These are phyloP conservation scores for Artemisia tridentata DNA, from an alignment of 129 eudicot genomes.

Conservation along the genomic window DNA sequence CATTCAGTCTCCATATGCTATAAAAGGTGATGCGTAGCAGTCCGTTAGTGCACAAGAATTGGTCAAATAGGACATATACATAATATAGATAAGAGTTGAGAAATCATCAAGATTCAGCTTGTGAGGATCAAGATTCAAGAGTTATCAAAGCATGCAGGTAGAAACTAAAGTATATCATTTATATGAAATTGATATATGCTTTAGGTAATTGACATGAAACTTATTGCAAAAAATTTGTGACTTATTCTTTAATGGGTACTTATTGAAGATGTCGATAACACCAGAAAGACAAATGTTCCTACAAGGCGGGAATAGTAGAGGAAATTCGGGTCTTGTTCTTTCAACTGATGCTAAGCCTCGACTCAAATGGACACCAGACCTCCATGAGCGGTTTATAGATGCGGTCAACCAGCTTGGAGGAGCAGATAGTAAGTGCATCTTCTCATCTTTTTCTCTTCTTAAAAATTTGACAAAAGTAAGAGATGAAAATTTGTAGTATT, in stretches of 20 bases:
- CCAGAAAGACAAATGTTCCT: slow-evolving; percentile 70
- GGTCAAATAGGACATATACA: slow-evolving; percentile 30
- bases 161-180: slow-evolving; percentile 7
- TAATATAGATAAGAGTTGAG: slow-evolving; percentile 35
- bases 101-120: slow-evolving; percentile 26
- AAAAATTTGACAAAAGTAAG: too few species aligned
- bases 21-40: slow-evolving; percentile 39
- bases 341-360: slow-evolving; percentile 98
- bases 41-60: slow-evolving; percentile 32
- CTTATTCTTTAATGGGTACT: slow-evolving; percentile 24
- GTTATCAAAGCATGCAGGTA: slow-evolving; percentile 38
- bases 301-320: slow-evolving; percentile 56
- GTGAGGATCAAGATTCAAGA: slow-evolving; percentile 29
- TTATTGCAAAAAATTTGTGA: slow-evolving; percentile 18
- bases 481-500: background rate
- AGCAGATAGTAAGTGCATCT: slow-evolving; percentile 75
- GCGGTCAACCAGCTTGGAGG: slow-evolving; percentile 98
- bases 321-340: slow-evolving; percentile 75
- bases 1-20: slow-evolving; percentile 34
- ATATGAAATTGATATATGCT: background rate
- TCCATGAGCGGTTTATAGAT: slow-evolving; percentile 81
- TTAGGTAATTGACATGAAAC: slow-evolving; percentile 21
- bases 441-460: background rate
- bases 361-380: slow-evolving; percentile 95
- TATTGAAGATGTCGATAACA: slow-evolving; percentile 44